Evolutionary conservation across 2,329 filamentous ascomycete species (phyloP).

Genomic region (Raffaelea albimanens): DNA sequence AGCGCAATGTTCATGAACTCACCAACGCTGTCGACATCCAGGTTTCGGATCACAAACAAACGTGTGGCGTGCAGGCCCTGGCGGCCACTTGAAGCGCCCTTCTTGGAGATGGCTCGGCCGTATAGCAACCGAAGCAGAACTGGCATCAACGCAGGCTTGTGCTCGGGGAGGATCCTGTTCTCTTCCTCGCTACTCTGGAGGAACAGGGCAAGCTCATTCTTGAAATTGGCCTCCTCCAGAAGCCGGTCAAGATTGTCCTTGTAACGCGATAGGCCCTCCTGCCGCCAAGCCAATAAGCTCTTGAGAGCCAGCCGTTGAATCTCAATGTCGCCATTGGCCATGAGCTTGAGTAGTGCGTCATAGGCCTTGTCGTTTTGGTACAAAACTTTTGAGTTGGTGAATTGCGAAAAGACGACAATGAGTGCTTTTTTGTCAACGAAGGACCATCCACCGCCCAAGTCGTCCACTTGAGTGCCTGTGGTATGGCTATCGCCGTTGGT

Average conservation of each 20-base stretch:
- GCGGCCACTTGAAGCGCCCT: slow-evolving; percentile 65
- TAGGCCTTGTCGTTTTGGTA: slow-evolving; percentile 72
- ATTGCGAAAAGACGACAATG: slow-evolving; percentile 72
- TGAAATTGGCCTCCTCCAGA: slow-evolving; percentile 83
- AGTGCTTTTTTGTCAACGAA: slow-evolving; percentile 77
- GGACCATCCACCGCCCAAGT: slow-evolving; percentile 43
- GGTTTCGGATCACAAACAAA: slow-evolving; percentile 69
- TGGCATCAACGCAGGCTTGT: slow-evolving; percentile 69
- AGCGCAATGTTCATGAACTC: slow-evolving; percentile 76
- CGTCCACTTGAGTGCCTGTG: no score
- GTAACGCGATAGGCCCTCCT: slow-evolving; percentile 63
- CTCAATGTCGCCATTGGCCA: slow-evolving; percentile 83
- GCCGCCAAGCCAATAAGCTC: slow-evolving; percentile 83
- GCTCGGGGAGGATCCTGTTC: slow-evolving; percentile 61
- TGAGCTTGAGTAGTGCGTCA: slow-evolving; percentile 59
- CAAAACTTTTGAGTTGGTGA: slow-evolving; percentile 76
- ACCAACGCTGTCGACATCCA: slow-evolving; percentile 65
- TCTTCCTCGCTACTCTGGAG: slow-evolving; percentile 57
- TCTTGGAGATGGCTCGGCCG: slow-evolving; percentile 76
- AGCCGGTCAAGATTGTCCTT: slow-evolving; percentile 79
- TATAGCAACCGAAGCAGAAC: slow-evolving; percentile 82
- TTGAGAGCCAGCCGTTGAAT: slow-evolving; percentile 80
- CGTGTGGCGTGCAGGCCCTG: slow-evolving; percentile 75
- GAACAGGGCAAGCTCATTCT: slow-evolving; percentile 86
- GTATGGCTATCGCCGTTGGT: slow-evolving; percentile 16